Percentiles rank a stretch among this genome's conserved stretches.
Conservation (phyloP, 352 stramenopile genomes). For the Phytopythium sindhum region DNA sequence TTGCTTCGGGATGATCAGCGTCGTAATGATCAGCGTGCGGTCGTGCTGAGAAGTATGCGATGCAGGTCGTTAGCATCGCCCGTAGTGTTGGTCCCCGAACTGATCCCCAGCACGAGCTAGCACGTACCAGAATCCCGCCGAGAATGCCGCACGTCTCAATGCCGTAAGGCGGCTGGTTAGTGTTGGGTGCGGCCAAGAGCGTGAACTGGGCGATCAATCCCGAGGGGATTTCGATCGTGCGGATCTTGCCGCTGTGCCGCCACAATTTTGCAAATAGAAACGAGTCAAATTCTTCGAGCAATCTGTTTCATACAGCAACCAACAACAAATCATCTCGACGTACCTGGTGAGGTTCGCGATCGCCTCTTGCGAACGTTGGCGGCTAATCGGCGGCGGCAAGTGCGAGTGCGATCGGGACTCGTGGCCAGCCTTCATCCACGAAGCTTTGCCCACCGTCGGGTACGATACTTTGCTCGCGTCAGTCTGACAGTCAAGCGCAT, state of each 20-base stretch:
- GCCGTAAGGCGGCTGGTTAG: conserved; percentile 60
- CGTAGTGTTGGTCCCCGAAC: neutral
- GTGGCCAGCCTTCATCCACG: conserved; percentile 46
- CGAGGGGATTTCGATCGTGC: conserved; percentile 66
- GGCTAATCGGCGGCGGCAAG: conserved; percentile 31
- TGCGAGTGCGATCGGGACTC: conserved; percentile 9
- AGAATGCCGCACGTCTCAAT: conserved; percentile 92
- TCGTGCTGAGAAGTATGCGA: conserved; percentile 33
- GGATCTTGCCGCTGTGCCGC: conserved; percentile 50
- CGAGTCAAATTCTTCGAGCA: neutral
- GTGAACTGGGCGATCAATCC: conserved; percentile 77
- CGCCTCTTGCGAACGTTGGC: conserved; percentile 54
- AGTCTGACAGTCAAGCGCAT: neutral
- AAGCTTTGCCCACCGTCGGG: conserved; percentile 52
- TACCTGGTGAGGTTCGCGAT: conserved; percentile 62
- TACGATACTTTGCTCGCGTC: conserved; percentile 36
- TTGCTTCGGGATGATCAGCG: conserved; percentile 87
- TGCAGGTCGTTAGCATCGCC: neutral
- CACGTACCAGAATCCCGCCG: conserved; percentile 66
- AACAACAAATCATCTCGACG: neutral
- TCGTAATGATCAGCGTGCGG: conserved; percentile 64
- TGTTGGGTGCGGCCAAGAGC: conserved; percentile 76
- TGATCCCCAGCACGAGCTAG: neutral
- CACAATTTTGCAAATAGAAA: neutral
- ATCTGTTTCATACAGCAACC: neutral